Base-by-base conservation (phyloP, 495 filamentous ascomycete species). In the Hypoxylon trugodes region DNA sequence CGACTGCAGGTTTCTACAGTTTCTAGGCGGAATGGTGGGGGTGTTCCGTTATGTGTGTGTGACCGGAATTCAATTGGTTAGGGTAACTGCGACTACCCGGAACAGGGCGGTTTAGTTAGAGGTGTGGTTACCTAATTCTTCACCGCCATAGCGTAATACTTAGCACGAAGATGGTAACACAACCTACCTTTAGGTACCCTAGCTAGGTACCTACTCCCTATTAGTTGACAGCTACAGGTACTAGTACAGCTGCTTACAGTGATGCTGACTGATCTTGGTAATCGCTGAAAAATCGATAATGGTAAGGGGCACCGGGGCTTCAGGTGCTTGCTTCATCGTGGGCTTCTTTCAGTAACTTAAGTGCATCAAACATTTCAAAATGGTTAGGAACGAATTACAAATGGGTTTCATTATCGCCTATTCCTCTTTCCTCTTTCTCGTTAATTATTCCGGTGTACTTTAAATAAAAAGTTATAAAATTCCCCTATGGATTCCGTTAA, bases 261-360 rank as follows among this genome's bases (percentile, higher is more conserved):
- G 16, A 25, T 61, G 68, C 68, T 70, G 68, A 70, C 68, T 52
- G 50, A 70, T 70, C 25, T 70, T 70, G 50, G 60, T 70, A 70
- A 70, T 70, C 47, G 56, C 60, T 58, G 64, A 59, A 59, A 41
- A 67, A 67, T 52, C 37, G 25, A 18, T 9, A 19, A 12, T n/a
- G n/a, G n/a, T n/a, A n/a, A n/a, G n/a, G n/a, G n/a, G n/a, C 18
- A 52, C 32, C 13, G 12, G 16, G 19, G 22, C 32, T 9, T 5
- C 53, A 25, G 7, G 45, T 57, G 32, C 7, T n/a, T n/a, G n/a
- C n/a, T n/a, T n/a, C n/a, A n/a, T n/a, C n/a, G n/a, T n/a, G n/a
- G 54, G 35, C 8, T 26, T 35, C 13, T 35, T 8, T 50, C 38
- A 56, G 32, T 36, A 24, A 53, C 12, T 26, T 43, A 43, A n/a